These are phyloP conservation scores for Colletotrichum brevisporum DNA, from an alignment of 2,329 filamentous ascomycete genomes.

Conservation along the genomic window DNA sequence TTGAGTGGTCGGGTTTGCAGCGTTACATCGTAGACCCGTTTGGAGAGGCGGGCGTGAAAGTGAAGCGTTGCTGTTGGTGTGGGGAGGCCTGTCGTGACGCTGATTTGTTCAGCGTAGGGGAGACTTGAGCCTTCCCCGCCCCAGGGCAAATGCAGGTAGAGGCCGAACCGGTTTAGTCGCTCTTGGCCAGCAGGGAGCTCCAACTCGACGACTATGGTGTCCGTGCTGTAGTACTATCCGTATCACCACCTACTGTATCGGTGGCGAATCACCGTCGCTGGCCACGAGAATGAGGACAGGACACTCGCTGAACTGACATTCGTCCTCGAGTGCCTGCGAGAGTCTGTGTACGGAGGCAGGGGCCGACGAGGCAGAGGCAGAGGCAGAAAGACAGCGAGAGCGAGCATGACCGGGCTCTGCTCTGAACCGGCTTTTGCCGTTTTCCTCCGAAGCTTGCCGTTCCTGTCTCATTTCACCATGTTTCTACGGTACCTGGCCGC, in stretches of 20 bases:
- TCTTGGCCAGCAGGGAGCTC: conserved; percentile 30
- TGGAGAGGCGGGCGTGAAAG: conserved; percentile 14
- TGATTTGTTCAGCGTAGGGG: conserved; percentile 25
- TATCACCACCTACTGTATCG: neutral
- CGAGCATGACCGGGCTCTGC: too few relatives aligned
- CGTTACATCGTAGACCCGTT: neutral
- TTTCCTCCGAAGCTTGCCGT: too few relatives aligned
- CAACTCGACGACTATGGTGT: conserved; percentile 22
- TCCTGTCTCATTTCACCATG: too few relatives aligned
- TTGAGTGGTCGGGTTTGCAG: conserved; percentile 30
- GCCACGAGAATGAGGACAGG: neutral
- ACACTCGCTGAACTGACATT: too few relatives aligned
- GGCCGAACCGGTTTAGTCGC: conserved; percentile 30
- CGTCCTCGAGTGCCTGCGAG: too few relatives aligned
- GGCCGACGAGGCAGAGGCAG: neutral
- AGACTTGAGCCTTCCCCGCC: conserved; percentile 18
- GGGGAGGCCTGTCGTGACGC: conserved; percentile 27
- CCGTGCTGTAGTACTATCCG: too few relatives aligned
- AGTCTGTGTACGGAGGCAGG: neutral
- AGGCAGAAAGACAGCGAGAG: neutral
- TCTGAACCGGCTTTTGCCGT: too few relatives aligned
- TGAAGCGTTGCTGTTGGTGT: conserved; percentile 21
- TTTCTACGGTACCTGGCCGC: too few relatives aligned
- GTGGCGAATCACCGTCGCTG: conserved; percentile 15
- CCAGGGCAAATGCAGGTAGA: conserved; percentile 24